Conservation (phyloP, 192 early-diverging fungal species). For the Entomortierella beljakovae region DNA sequence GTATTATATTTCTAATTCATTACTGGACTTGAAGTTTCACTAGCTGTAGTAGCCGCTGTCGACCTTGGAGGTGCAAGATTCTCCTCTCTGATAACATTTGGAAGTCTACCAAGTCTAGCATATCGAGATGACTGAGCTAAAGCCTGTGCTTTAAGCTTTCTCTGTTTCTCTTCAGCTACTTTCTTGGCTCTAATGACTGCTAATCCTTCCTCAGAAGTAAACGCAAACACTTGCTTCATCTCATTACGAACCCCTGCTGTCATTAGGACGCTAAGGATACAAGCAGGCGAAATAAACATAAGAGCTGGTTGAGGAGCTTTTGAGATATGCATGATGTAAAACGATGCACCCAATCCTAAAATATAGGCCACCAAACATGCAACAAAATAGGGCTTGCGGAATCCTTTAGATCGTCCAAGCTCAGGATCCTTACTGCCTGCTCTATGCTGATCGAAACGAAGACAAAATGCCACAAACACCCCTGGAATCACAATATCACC, state of each 20-base stretch:
- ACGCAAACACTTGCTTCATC: slow-evolving; percentile 69
- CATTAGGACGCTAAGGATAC: slow-evolving; percentile 85
- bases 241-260: slow-evolving; percentile 75
- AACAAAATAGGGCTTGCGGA: slow-evolving; percentile 91
- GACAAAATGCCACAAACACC: slow-evolving; percentile 90
- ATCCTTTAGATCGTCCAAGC: slow-evolving; percentile 65
- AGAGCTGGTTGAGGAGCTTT: slow-evolving; percentile 91
- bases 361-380: slow-evolving; percentile 80
- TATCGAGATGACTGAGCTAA: slow-evolving; percentile 1
- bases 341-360: slow-evolving; percentile 82
- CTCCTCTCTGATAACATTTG: slow-evolving; percentile 27
- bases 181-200: slow-evolving; percentile 28
- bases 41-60: not conserved
- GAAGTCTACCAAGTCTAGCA: not conserved
- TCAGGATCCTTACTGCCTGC: slow-evolving; percentile 66
- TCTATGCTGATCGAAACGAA: slow-evolving; percentile 87
- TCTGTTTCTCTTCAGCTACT: slow-evolving; percentile 16
- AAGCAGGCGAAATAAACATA: slow-evolving; percentile 92
- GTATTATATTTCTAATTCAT: not conserved
- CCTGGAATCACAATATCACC: slow-evolving; percentile 97
- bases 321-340: slow-evolving; percentile 89
- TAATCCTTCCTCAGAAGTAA: slow-evolving; percentile 63
- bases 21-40: not conserved
- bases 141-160: slow-evolving; percentile 6
- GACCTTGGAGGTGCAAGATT: not conserved